Evolutionary conservation across 495 filamentous ascomycete genomes (phyloP), one percentile per base, ranked within the genome.

Genomic region (Podospora anserina): DNA sequence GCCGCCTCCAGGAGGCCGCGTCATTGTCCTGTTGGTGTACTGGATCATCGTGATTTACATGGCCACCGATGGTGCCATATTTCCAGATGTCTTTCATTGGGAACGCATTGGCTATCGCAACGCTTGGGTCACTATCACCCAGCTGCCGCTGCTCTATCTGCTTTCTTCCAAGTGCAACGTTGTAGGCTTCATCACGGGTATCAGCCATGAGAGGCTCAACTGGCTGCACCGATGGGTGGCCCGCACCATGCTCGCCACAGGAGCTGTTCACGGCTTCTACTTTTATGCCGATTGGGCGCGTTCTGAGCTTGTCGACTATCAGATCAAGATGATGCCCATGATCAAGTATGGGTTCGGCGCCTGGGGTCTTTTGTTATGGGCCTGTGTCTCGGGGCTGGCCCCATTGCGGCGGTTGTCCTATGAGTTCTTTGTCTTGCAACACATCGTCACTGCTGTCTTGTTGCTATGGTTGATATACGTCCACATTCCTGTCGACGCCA

Each of bases 141-240:
- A 96, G 77, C 74, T 96, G n/a, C 92, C 92, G 2, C 74, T 96
- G 16, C 81, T 96, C 60, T 91, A 91, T 74, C 83, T 95, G 28
- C 86, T 96, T 23, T 87, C 92, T 9, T 89, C 88, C n/a, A 91
- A 92, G 81, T 84, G 87, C 73, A 95, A 90, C 74, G 79, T 94
- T 65, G 82, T 94, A 53, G 90, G 90, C 3, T 79, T 84, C 28
- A 76, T 94, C 18, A 83, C 84, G 6, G 92, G 91, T 4, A 86
- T 84, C 44, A 88, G 88, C 65, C 88, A 95, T 68, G 90, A 92
- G 78, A 82, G 89, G 18, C 76, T 96, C 61, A 94, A 94, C 72
- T 94, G 91, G 92, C 83, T 93, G 64, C 92, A 96, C 74, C 84
- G 92, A 66, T 94, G 92, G 91, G 85, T 88, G 15, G 85, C 90